Evolutionary conservation across 148 eudicot genomes (phyloP), one percentile per base, ranked within the genome.

Genomic region (Chenopodium berlandieri): DNA sequence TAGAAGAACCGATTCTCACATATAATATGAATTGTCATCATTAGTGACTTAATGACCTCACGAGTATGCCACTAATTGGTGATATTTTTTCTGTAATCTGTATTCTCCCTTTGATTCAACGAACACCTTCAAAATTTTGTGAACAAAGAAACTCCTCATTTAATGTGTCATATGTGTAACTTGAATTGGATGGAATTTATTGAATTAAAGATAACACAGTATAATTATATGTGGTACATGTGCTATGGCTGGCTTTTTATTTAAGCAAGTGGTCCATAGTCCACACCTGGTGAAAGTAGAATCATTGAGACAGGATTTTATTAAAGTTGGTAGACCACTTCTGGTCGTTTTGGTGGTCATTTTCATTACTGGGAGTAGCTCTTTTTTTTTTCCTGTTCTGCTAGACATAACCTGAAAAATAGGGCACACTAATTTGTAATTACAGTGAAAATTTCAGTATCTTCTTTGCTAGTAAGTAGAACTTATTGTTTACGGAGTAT

Each of bases 201-300:
- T 47, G 30, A 40, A 13, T 4, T 22, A 4, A 23, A 73, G 31
- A 47, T 73, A 10, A 22, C 20, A 25, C 76, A 47, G n/a, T 46
- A n/a, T 40, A 69, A 54, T 34, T 20, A 71, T 79, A 31, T 71
- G 76, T 79, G 76, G 75, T 56, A 70, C 31, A 34, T 70, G 20
- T n/a, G 25, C 16, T 71, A 52, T 78, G 40, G 66, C 3, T 70
- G 76, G 56, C 66, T 11, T 30, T 69, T 12, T 32, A 56, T 76
- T 9, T 68, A 44, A 72, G 69, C 47, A 10, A 40, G 82, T 10
- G 76, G 76, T 73, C 60, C 76, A 56, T 56, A 56, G 30, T 44
- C 82, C 77, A 71, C 10, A 40, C 77, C 46, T 40, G 30, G 34
- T 71, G 34, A 34, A 22, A 9, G 52, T 79, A 65, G 48, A 22